Base-by-base conservation (phyloP, 164 flowering plant species). In the Liriodendron chinense region DNA sequence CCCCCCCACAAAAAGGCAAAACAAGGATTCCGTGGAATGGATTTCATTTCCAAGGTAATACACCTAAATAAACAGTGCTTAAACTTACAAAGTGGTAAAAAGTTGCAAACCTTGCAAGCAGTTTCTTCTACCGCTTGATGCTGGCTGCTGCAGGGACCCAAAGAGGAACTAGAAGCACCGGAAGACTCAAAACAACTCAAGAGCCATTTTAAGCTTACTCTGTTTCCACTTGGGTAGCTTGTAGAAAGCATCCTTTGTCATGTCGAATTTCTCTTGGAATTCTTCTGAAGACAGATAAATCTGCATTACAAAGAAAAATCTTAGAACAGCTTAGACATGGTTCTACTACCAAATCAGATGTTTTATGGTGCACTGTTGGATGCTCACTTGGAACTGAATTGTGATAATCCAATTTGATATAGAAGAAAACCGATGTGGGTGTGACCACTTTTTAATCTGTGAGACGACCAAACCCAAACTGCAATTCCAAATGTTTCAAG, bases 211-310 rank as follows among this genome's bases (percentile, higher is more conserved):
- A 63, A 90, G 88, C 89, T 96, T 94, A 80, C 92, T 91, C 85
- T 94, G 99, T 81, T 90, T 96, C 99, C 99, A 96, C 75, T 94
- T 94, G 2, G 99, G 95, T 72, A 91, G 78, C 90, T 92, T 96
- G 68, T 88, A 87, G 86, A 96, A 96, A 28, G 90, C 94, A 47
- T 85, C 92, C 78, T 91, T 96, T 24, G 88, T 4, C 96, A 92
- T 91, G 71, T 90, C 96, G 70, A 96, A 92, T 81, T 94, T 92
- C 89, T 91, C 92, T 73, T 77, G 84, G 83, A 96, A 96, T 83
- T 94, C 99, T 76, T 71, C 91, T 9, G 91, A 80, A 34, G 99
- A 90, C 26, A 96, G 86, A 70, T 94, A 96, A 24, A 92, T 85
- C 99, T 96, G 89, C 85, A 85, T 24, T 16, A 66, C 20, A 66